Percentiles rank a stretch among this genome's conserved stretches.
Conservation (phyloP, 2,329 filamentous ascomycete species). For the Geoglossum cookeanum region DNA sequence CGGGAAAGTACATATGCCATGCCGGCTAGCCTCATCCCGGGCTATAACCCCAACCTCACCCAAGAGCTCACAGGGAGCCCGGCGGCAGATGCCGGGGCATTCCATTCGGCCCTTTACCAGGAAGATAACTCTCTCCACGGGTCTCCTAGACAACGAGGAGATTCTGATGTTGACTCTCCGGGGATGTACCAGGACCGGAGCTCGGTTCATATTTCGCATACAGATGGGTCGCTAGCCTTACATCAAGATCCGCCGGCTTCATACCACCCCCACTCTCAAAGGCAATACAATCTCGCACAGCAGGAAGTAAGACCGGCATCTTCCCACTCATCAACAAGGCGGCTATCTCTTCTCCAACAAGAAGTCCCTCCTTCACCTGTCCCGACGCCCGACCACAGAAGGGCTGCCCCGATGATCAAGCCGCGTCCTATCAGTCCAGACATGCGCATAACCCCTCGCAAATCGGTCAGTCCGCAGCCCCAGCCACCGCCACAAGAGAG, state of each 20-base stretch:
- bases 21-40: constrained; percentile 40
- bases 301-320: neutral
- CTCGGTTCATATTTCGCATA: neutral
- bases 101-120: constrained; percentile 13
- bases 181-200: neutral
- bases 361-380: constrained; percentile 26
- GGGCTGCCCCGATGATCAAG: constrained; percentile 22
- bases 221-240: neutral
- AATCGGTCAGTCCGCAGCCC: constrained; percentile 57
- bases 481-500: constrained; percentile 27
- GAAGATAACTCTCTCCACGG: constrained; percentile 17
- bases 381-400: constrained; percentile 17
- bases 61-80: constrained; percentile 37
- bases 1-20: constrained; percentile 13
- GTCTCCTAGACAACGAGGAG: constrained; percentile 4
- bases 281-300: neutral
- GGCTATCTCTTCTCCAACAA: constrained; percentile 7
- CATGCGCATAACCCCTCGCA: constrained; percentile 31
- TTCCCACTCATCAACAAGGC: neutral
- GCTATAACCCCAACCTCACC: constrained; percentile 35
- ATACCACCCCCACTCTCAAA: neutral
- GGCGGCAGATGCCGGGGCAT: constrained; percentile 24
- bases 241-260: neutral
- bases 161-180: neutral
- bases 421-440: constrained; percentile 26